Evolutionary conservation across 768 basidiomycete genomes (phyloP), one percentile per base, ranked within the genome.

Genomic region (Collybia mongolica): DNA sequence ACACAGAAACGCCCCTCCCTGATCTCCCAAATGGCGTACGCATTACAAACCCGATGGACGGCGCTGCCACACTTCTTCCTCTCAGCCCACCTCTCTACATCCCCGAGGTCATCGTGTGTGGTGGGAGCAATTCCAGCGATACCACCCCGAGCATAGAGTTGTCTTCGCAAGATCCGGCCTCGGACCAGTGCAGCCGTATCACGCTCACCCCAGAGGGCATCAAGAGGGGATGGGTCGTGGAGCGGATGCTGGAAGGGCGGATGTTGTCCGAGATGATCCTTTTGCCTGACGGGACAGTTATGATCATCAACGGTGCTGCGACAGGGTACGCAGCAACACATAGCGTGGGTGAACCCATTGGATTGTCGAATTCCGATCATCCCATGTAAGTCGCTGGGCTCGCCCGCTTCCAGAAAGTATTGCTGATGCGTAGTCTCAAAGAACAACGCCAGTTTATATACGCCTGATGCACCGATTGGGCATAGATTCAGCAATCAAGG

Each of bases 31-130:
- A 77, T 42, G 70, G 70, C 18, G 72, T 76, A 7, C 67, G 70
- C 7, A 71, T 76, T 11, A 72, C 67, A 19, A 71, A 72, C 48
- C 68, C 72, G 17, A 67, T 68, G 59, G 64, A 75, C 54, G 65
- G 68, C 46, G 69, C 63, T 26, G 73, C 63, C 26, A 62, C 66
- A 19, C 59, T 73, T 15, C 65, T 73, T 3, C 72, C 72, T 5
- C 60, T 73, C 6, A 64, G 64, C 1, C 67, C 71, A 23, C 67
- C 67, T 1, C 59, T 72, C 39, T 79, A 69, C 51, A 72, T 67
- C 5, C 73, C 77, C 2, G 74, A 75, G 53, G 65, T 78, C 20
- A 65, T 79, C 35, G 69, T 79, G 37, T 79, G 77, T 55, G 77
- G 77, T 32, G 77, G 77, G 19, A 64, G 70, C 7, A 69, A 64